These are phyloP conservation scores for Chenopodium suecicum DNA, from an alignment of 148 eudicot genomes.

Conservation along the genomic window DNA sequence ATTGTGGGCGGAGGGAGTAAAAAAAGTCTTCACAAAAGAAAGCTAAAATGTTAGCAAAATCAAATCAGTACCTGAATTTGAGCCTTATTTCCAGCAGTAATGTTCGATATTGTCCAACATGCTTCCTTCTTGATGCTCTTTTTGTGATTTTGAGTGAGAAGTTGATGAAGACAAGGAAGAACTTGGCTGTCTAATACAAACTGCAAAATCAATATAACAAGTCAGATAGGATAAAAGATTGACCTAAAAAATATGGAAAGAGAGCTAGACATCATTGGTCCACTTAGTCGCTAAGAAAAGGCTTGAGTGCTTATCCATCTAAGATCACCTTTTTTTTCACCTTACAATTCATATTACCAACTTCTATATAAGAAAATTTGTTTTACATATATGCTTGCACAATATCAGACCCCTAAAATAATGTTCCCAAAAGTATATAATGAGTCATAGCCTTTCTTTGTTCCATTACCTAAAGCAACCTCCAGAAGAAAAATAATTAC, in stretches of 20 bases:
- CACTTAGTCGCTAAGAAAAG: background rate
- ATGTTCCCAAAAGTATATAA: background rate
- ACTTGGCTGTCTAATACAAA: conserved; percentile 68
- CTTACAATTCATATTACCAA: background rate
- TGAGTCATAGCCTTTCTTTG: background rate
- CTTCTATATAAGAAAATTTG: background rate
- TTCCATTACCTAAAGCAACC: background rate
- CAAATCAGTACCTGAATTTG: conserved; percentile 66
- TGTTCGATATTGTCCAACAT: conserved; percentile 85
- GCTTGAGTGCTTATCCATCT: background rate
- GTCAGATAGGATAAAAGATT: background rate
- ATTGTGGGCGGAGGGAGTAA: too few relatives aligned
- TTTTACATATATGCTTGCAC: background rate
- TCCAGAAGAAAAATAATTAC: background rate
- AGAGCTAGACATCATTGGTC: too few relatives aligned
- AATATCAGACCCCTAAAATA: background rate
- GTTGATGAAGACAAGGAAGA: conserved; percentile 61
- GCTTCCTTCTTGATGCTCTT: conserved; percentile 85
- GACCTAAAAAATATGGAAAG: background rate
- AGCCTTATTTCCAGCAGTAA: conserved; percentile 72
- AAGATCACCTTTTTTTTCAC: background rate
- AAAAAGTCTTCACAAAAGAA: too few relatives aligned
- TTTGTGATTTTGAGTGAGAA: conserved; percentile 66
- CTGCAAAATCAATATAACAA: conserved; percentile 35
- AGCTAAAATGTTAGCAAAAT: background rate